These are phyloP conservation scores for Rosellinia necatrix DNA, from an alignment of 2,329 filamentous ascomycete genomes.

Conservation along the genomic window DNA sequence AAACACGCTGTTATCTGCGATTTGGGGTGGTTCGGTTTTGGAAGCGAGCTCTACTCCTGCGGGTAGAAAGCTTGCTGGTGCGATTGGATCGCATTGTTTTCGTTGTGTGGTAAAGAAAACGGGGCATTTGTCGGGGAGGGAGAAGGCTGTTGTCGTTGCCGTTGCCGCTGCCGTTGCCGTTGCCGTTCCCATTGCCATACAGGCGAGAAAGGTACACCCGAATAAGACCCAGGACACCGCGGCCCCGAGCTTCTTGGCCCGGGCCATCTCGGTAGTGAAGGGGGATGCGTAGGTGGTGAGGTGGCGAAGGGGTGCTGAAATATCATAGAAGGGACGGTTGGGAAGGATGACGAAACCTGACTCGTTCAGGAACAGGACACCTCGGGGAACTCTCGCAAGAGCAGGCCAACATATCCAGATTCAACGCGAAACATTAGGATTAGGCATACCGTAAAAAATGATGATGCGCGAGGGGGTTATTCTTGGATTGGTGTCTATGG, in stretches of 20 bases:
- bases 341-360: background rate
- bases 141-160: constrained; percentile 1
- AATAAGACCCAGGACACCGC: too few relatives aligned
- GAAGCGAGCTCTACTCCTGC: constrained; percentile 13
- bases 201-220: too few relatives aligned
- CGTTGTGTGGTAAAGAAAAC: constrained; percentile 30
- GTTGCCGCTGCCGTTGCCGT: too few relatives aligned
- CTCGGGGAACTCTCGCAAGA: background rate
- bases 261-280: background rate
- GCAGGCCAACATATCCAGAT: background rate
- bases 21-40: constrained; percentile 8
- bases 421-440: background rate
- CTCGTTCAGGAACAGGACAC: background rate
- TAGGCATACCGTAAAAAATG: background rate
- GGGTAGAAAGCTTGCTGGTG: constrained; percentile 34
- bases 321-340: background rate
- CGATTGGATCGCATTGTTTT: constrained; percentile 33
- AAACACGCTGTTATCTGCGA: constrained; percentile 42
- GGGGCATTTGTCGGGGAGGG: constrained; percentile 19
- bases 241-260: too few relatives aligned
- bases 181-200: background rate
- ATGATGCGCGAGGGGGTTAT: too few relatives aligned
- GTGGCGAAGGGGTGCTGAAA: too few relatives aligned
- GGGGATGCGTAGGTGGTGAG: too few relatives aligned
- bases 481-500: background rate